Evolutionary conservation across 176 grass and related monocot species (phyloP).

Genomic region (Ensete ventricosum): DNA sequence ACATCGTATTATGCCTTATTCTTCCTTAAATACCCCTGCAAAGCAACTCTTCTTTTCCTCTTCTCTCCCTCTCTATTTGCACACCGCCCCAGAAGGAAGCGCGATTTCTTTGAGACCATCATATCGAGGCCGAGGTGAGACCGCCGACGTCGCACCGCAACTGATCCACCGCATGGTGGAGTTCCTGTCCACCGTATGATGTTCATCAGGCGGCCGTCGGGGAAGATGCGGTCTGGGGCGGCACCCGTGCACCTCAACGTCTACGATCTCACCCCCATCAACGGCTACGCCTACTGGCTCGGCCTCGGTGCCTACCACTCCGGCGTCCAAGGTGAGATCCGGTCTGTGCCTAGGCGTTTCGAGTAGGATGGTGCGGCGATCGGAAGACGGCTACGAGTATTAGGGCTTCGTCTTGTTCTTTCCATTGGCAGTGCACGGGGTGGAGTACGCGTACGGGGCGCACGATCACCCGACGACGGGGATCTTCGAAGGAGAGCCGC

Average conservation of each 20-base stretch:
- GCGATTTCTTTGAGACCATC: too few species aligned
- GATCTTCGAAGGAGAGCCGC: conserved; percentile 2
- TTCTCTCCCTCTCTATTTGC: too few species aligned
- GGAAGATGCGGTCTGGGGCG: background rate
- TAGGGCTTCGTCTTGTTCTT: background rate
- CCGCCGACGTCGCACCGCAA: too few species aligned
- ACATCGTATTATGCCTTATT: too few species aligned
- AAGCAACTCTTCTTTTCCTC: too few species aligned
- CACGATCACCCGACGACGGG: background rate
- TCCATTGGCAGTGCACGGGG: background rate
- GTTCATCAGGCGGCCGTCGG: background rate
- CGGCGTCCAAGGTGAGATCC: background rate
- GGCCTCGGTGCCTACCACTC: background rate
- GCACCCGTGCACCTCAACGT: background rate
- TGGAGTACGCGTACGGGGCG: conserved; percentile 2
- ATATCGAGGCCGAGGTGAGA: too few species aligned
- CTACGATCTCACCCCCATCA: background rate
- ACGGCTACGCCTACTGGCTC: conserved; percentile 2
- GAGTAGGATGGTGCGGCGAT: background rate
- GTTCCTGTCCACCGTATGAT: background rate
- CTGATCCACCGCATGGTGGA: too few species aligned
- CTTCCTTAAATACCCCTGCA: too few species aligned
- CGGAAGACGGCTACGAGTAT: background rate
- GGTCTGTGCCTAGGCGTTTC: background rate
- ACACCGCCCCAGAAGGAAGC: too few species aligned